phyloP scores from a whole-genome alignment of 768 basidiomycete species.

The Xerocomus spinulosus region DNA sequence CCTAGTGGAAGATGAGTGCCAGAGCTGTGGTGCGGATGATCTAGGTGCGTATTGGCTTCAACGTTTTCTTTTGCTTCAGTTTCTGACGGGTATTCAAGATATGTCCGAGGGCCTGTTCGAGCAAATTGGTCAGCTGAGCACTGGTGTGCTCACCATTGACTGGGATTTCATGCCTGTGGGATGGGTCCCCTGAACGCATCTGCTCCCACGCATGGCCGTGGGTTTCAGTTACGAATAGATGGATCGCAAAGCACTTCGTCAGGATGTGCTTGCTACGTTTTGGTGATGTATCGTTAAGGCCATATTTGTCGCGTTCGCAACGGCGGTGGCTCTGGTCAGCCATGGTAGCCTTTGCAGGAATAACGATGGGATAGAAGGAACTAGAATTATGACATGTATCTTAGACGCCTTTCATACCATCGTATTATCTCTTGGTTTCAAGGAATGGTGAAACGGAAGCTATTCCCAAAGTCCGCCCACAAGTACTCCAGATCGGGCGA shows the following conservation, averaged over 20 bases:
- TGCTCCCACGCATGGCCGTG: neutral
- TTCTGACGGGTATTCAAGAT: conserved; percentile 38
- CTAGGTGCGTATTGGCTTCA: conserved; percentile 44
- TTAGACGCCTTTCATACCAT: conserved; percentile 13
- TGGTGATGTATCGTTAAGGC: conserved; percentile 20
- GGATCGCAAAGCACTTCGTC: conserved; percentile 8
- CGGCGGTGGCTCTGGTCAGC: conserved; percentile 19
- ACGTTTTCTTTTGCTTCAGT: neutral
- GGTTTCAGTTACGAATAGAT: conserved; percentile 9
- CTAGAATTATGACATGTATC: conserved; percentile 22
- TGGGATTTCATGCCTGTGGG: conserved; percentile 58
- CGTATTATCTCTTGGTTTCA: no score
- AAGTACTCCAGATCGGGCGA: no score
- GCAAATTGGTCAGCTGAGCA: conserved; percentile 41
- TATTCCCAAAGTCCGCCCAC: no score
- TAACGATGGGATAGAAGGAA: conserved; percentile 5
- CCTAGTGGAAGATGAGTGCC: conserved; percentile 54
- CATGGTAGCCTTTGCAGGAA: conserved; percentile 13
- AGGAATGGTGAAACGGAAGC: no score
- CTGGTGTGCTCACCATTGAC: conserved; percentile 48
- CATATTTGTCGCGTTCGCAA: conserved; percentile 13
- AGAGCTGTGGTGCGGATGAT: conserved; percentile 45
- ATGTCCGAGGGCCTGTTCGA: conserved; percentile 62
- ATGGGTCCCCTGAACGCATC: conserved; percentile 35
- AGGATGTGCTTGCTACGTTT: conserved; percentile 19